A percentile compares a stretch with the other conserved stretches of the same genome.
Evolutionary conservation across 1,284 basidiomycete genomes (phyloP).

Genomic region (Puccinia horiana): DNA sequence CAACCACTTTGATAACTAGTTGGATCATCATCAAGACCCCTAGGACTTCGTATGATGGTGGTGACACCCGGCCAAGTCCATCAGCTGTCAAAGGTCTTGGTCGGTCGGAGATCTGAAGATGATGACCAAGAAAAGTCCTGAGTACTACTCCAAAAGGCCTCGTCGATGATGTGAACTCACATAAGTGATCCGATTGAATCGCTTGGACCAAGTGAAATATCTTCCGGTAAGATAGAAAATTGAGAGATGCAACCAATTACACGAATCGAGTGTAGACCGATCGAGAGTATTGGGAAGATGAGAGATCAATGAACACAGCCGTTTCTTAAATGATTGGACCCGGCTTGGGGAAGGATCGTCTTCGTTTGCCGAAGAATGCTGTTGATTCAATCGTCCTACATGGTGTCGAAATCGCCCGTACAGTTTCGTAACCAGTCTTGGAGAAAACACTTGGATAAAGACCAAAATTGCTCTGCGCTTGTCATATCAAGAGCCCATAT

Average conservation of each 20-base stretch:
- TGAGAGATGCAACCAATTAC: constrained; percentile 58
- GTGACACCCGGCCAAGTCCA: constrained; percentile 28
- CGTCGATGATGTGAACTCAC: constrained; percentile 50
- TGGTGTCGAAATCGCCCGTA: constrained; percentile 34
- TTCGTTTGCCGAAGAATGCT: constrained; percentile 6
- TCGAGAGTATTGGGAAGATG: constrained; percentile 53
- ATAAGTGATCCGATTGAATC: constrained; percentile 57
- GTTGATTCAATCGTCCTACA: constrained; percentile 10
- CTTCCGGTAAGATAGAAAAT: constrained; percentile 60
- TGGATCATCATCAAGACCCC: constrained; percentile 43
- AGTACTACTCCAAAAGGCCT: neutral
- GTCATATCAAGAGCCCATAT: constrained; percentile 55
- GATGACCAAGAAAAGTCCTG: neutral
- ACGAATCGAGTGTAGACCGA: constrained; percentile 56
- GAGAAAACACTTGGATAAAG: constrained; percentile 27
- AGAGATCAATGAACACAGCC: constrained; percentile 13
- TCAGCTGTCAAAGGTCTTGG: constrained; percentile 29
- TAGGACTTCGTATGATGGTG: constrained; percentile 42
- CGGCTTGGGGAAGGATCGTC: constrained; percentile 36
- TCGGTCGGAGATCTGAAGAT: constrained; percentile 33
- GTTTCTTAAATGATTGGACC: constrained; percentile 11
- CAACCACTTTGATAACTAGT: constrained; percentile 8
- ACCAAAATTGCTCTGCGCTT: constrained; percentile 44
- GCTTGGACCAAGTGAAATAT: constrained; percentile 59
- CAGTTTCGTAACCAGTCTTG: neutral